These are phyloP conservation scores for Phlegmacium glaucopus DNA, from an alignment of 768 basidiomycete species.

Conservation along the genomic window DNA sequence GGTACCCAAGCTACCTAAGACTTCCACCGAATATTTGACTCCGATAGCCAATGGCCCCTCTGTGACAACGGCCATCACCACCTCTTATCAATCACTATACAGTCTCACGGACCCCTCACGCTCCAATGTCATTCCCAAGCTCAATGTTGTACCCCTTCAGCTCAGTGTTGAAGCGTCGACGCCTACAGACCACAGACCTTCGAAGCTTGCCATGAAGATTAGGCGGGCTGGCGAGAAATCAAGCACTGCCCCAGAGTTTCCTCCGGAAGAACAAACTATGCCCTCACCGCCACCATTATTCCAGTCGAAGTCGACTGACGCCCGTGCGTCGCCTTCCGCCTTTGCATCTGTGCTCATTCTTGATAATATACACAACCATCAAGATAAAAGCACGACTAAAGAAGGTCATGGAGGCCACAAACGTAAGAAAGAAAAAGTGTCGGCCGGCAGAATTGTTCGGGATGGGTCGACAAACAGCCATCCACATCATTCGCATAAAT, in stretches of 20 bases:
- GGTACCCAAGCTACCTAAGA: constrained; percentile 46
- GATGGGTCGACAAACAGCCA: constrained; percentile 17
- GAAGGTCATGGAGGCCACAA: constrained; percentile 29
- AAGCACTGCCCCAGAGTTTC: constrained; percentile 15
- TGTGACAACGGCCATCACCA: constrained; percentile 84
- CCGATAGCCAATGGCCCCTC: constrained; percentile 81
- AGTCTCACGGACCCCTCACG: constrained; percentile 55
- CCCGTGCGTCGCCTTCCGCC: constrained; percentile 74
- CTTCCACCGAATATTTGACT: constrained; percentile 65
- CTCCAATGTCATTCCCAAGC: constrained; percentile 35
- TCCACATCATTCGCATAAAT: constrained; percentile 21
- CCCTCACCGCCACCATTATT: constrained; percentile 53
- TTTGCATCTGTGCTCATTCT: constrained; percentile 71
- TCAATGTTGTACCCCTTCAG: constrained; percentile 43
- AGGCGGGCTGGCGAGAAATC: constrained; percentile 51
- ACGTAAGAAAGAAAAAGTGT: constrained; percentile 16
- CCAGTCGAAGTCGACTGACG: constrained; percentile 44
- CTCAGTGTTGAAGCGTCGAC: constrained; percentile 12
- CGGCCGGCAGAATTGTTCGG: constrained; percentile 2
- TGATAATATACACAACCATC: constrained; percentile 38
- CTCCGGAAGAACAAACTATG: constrained; percentile 35
- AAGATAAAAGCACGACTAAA: constrained; percentile 32
- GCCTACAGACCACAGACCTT: constrained; percentile 42
- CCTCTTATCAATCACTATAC: constrained; percentile 70
- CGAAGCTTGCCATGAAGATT: constrained; percentile 76